Evolutionary conservation across 495 filamentous ascomycete genomes (phyloP).

Genomic region (Diplogelasinospora grovesii): DNA sequence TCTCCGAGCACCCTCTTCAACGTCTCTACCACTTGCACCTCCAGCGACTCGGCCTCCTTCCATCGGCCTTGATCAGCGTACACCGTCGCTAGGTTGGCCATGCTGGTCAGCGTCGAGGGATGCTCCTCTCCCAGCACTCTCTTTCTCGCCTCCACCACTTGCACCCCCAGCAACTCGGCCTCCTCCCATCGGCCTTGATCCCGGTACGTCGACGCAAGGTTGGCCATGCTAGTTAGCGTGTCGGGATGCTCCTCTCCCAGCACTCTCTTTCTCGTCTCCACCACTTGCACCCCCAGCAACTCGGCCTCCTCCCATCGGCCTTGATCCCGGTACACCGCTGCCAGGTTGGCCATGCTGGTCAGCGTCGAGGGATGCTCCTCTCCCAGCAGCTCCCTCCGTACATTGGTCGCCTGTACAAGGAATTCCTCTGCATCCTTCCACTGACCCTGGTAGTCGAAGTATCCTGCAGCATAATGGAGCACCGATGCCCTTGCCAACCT

Average conservation of each 20-base stretch:
- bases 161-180: conserved; percentile 3
- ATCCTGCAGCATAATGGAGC: not conserved
- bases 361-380: conserved; percentile 33
- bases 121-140: conserved; percentile 7
- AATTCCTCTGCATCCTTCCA: conserved; percentile 34
- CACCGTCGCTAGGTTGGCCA: conserved; percentile 33
- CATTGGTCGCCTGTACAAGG: conserved; percentile 21
- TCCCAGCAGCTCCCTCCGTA: conserved; percentile 23
- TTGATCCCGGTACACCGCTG: conserved; percentile 20
- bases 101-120: conserved; percentile 29
- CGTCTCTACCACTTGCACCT: conserved; percentile 17
- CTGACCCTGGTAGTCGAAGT: conserved; percentile 26
- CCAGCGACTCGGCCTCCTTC: conserved; percentile 1
- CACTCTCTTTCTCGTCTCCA: conserved; percentile 22
- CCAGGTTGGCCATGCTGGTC: conserved; percentile 33
- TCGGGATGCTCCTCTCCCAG: conserved; percentile 33
- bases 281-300: conserved; percentile 20
- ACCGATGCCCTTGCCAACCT: conserved; percentile 1
- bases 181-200: not conserved
- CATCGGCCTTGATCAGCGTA: conserved; percentile 3
- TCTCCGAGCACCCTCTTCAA: conserved; percentile 6
- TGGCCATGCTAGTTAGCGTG: conserved; percentile 33
- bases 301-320: conserved; percentile 23
- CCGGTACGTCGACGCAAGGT: conserved; percentile 25
- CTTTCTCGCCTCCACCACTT: conserved; percentile 21